phyloP scores from a whole-genome alignment of 306 rosid genomes.

The Delonix regia region DNA sequence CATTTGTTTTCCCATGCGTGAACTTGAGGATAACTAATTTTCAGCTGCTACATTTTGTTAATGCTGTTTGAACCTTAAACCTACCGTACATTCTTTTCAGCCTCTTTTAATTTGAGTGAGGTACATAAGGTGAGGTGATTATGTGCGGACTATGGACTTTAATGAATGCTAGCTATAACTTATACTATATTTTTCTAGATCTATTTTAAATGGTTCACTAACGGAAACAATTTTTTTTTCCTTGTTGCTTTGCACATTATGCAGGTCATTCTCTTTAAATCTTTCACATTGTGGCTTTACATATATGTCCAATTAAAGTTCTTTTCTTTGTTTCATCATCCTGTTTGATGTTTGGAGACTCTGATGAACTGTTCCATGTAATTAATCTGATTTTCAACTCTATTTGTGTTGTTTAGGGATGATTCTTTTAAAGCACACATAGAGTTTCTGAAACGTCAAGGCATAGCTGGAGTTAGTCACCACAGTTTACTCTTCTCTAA shows the following conservation, averaged over 20 bases:
- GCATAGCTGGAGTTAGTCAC: constrained; percentile 93
- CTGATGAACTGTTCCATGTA: neutral
- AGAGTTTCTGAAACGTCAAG: constrained; percentile 67
- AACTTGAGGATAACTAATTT: neutral
- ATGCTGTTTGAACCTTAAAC: neutral
- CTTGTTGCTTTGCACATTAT: constrained; percentile 7
- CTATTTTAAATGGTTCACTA: neutral
- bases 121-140: neutral
- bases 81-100: neutral
- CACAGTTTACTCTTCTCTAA: constrained; percentile 93
- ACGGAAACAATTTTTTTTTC: neutral
- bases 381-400: constrained; percentile 5
- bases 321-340: neutral
- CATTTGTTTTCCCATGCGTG: neutral
- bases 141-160: neutral
- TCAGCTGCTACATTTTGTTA: neutral
- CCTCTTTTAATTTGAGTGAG: neutral
- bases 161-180: neutral
- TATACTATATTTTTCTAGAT: neutral
- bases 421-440: constrained; percentile 61
- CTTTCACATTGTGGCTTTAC: constrained; percentile 7
- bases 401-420: constrained; percentile 51
- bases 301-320: constrained; percentile 13
- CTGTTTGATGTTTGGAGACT: neutral
- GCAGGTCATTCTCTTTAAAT: neutral